Percentiles rank a stretch among this genome's conserved stretches.
Evolutionary conservation across 306 rosid species (phyloP).

Genomic region (Styphnolobium japonicum): DNA sequence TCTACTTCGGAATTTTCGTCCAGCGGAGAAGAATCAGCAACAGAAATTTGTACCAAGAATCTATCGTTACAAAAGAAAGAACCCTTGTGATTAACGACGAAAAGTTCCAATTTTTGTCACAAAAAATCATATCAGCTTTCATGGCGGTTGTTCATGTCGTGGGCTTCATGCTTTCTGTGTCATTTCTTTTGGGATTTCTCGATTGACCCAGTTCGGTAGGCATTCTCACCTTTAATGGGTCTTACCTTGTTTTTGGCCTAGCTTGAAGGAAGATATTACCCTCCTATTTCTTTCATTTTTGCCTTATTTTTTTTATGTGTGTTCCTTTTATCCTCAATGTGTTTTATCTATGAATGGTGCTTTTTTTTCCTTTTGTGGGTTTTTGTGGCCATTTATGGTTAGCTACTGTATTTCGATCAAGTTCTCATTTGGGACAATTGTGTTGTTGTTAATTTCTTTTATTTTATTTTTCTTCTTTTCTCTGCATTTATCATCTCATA

Average conservation of each 20-base stretch:
- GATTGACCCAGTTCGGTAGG: background rate
- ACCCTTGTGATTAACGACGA: background rate
- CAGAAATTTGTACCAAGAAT: background rate
- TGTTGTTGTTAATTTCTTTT: background rate
- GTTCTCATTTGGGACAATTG: background rate
- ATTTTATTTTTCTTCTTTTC: background rate
- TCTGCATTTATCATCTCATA: too few species aligned
- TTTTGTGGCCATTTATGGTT: background rate
- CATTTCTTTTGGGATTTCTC: background rate
- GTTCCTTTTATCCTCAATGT: background rate
- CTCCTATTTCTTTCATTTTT: background rate
- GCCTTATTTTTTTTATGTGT: background rate
- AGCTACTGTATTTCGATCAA: background rate
- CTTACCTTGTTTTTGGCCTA: background rate
- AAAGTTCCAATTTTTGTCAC: background rate
- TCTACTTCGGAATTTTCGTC: background rate
- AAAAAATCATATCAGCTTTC: background rate
- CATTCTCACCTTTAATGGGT: background rate
- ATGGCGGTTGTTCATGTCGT: background rate
- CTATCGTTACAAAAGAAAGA: background rate
- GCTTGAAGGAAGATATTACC: too few species aligned
- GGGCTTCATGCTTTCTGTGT: background rate
- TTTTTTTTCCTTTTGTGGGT: background rate
- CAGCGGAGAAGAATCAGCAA: background rate
- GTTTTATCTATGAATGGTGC: too few species aligned